These are phyloP conservation scores for Coelastrella sp. DNA, from an alignment of 139 green algal species.

Conservation along the genomic window DNA sequence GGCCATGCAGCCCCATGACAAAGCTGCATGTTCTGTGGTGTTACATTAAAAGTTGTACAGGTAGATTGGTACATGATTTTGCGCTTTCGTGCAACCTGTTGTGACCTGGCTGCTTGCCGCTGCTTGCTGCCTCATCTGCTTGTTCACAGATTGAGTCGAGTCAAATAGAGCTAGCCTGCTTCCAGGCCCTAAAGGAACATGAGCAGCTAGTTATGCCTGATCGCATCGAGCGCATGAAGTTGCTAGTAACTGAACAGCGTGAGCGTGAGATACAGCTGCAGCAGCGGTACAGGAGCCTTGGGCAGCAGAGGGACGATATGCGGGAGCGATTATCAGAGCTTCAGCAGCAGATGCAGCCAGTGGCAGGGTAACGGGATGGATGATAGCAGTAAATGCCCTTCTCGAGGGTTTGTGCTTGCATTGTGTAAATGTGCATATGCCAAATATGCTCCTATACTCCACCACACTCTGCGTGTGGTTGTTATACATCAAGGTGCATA, in stretches of 20 bases:
- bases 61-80: too few species aligned
- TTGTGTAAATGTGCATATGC: too few species aligned
- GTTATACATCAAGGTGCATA: too few species aligned
- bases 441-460: too few species aligned
- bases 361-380: too few species aligned
- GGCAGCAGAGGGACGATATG: conserved; percentile 49
- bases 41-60: too few species aligned
- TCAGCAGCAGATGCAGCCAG: conserved; percentile 7
- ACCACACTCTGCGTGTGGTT: too few species aligned
- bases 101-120: not conserved
- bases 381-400: too few species aligned
- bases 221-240: conserved; percentile 62
- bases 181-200: conserved; percentile 72
- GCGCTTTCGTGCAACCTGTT: not conserved
- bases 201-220: conserved; percentile 72
- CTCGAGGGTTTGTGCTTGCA: too few species aligned
- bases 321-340: not conserved
- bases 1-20: too few species aligned
- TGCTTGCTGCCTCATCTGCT: too few species aligned
- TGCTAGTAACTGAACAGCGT: conserved; percentile 66
- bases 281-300: conserved; percentile 58
- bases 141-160: conserved; percentile 50
- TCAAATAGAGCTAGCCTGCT: conserved; percentile 62
- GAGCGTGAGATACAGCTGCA: conserved; percentile 76
- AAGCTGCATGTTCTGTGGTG: too few species aligned